Conservation (phyloP, 139 green algal species). For the Chlorella sp. region DNA sequence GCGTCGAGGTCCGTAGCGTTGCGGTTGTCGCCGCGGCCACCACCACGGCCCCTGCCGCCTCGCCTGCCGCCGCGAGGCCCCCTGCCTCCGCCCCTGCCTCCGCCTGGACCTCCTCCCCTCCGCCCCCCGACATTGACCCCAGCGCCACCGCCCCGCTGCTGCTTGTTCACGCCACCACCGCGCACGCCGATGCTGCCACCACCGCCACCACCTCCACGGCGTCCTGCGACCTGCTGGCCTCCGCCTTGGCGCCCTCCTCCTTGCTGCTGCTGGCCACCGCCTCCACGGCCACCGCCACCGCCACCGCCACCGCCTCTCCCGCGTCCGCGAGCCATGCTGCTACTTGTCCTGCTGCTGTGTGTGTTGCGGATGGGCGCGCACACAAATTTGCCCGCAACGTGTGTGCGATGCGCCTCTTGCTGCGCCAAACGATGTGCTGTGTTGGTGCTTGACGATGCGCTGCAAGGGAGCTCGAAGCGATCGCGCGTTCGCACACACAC, state of each 20-base stretch:
- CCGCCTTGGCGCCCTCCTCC: background rate
- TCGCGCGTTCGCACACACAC: too few species aligned
- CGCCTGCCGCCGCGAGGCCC: background rate
- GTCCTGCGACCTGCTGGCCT: background rate
- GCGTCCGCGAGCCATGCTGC: background rate
- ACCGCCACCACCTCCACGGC: background rate
- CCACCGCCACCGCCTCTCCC: constrained; percentile 5
- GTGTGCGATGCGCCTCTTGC: too few species aligned
- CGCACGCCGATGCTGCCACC: background rate
- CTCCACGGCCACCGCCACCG: background rate
- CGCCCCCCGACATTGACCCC: too few species aligned
- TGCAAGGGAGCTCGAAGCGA: too few species aligned
- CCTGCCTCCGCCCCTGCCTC: background rate
- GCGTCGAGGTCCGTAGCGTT: constrained; percentile 16
- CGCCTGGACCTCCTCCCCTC: background rate
- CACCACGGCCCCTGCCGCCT: background rate
- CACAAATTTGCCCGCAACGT: too few species aligned
- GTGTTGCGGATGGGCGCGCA: too few species aligned
- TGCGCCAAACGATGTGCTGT: too few species aligned
- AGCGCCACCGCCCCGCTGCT: background rate
- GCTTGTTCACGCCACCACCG: background rate
- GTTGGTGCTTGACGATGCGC: too few species aligned
- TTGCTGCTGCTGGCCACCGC: constrained; percentile 12
- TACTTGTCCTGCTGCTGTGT: background rate
- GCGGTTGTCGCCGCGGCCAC: background rate